These are phyloP conservation scores for Glebionis coronaria DNA, from an alignment of 129 eudicot genomes.

Conservation along the genomic window DNA sequence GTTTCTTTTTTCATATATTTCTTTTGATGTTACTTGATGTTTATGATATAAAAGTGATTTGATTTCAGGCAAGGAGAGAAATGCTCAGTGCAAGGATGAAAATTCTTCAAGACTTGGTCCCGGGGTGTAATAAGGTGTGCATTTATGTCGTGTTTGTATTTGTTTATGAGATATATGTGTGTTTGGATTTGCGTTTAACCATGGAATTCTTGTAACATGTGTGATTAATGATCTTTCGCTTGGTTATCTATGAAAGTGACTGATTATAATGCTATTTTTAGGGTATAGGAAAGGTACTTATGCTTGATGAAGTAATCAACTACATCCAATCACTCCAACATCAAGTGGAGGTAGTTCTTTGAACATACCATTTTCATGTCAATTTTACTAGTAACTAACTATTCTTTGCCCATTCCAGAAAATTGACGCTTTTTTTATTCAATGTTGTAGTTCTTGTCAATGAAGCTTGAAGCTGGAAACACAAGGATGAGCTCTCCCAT, in stretches of 20 bases:
- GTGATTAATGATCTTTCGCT: constrained; percentile 16
- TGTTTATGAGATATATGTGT: too few species aligned
- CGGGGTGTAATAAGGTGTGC: constrained; percentile 92
- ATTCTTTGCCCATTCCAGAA: not conserved
- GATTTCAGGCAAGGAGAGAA: constrained; percentile 76
- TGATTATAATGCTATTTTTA: constrained; percentile 22
- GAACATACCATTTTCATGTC: constrained; percentile 7
- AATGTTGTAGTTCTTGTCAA: constrained; percentile 71
- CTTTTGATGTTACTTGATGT: not conserved
- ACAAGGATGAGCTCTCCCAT: constrained; percentile 55
- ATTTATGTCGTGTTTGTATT: not conserved
- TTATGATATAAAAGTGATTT: constrained; percentile 1
- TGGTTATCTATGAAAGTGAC: not conserved
- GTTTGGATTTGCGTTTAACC: not conserved
- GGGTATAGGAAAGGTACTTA: constrained; percentile 92
- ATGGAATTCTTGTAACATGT: not conserved
- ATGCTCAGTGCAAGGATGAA: constrained; percentile 94
- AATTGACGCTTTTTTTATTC: constrained; percentile 9
- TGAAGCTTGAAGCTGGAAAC: constrained; percentile 98
- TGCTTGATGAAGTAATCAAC: constrained; percentile 95
- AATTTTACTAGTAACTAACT: constrained; percentile 4
- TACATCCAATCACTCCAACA: constrained; percentile 86
- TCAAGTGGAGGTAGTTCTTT: constrained; percentile 90
- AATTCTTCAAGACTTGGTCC: constrained; percentile 91
- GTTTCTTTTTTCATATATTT: constrained; percentile 11